Percentiles rank a stretch among this genome's conserved stretches.
phyloP scores from a whole-genome alignment of 495 filamentous ascomycete genomes.

The Beverwykella pulmonaria region DNA sequence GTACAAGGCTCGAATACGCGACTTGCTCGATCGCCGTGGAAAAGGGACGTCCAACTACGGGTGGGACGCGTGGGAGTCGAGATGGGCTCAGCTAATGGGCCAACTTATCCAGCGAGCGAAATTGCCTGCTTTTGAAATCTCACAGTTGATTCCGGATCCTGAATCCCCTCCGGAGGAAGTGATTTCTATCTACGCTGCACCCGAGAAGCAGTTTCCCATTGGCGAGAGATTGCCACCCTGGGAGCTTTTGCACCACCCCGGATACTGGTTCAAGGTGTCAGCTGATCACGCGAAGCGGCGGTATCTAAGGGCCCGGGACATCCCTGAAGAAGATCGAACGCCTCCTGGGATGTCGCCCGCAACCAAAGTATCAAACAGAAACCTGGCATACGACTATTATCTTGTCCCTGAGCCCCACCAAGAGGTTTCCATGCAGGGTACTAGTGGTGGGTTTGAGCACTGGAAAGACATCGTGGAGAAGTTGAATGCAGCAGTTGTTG shows the following conservation, averaged over 20 bases:
- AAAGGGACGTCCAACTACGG: conserved; percentile 81
- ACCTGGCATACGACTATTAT: conserved; percentile 80
- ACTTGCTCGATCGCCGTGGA: conserved; percentile 77
- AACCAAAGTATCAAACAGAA: conserved; percentile 66
- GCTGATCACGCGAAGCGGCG: conserved; percentile 66
- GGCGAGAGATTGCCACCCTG: conserved; percentile 70
- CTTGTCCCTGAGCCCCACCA: conserved; percentile 75
- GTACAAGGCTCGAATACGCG: conserved; percentile 69
- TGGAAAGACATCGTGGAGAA: conserved; percentile 61
- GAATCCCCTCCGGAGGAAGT: conserved; percentile 17
- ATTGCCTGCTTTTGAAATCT: conserved; percentile 48
- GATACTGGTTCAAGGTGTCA: conserved; percentile 80
- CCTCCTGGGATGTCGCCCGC: conserved; percentile 68
- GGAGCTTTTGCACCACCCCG: conserved; percentile 81
- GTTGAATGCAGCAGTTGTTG: conserved; percentile 61
- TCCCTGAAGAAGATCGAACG: conserved; percentile 73
- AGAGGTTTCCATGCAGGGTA: conserved; percentile 63
- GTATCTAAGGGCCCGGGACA: conserved; percentile 62
- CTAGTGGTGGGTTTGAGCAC: conserved; percentile 61
- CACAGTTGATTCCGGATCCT: conserved; percentile 11
- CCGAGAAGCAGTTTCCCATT: conserved; percentile 68
- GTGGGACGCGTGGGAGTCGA: conserved; percentile 85
- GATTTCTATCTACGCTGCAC: conserved; percentile 56
- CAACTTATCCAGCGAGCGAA: conserved; percentile 69
- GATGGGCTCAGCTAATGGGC: conserved; percentile 81